Base-by-base conservation (phyloP, 2,329 filamentous ascomycete species). In the Cucurbitaria berberidis region DNA sequence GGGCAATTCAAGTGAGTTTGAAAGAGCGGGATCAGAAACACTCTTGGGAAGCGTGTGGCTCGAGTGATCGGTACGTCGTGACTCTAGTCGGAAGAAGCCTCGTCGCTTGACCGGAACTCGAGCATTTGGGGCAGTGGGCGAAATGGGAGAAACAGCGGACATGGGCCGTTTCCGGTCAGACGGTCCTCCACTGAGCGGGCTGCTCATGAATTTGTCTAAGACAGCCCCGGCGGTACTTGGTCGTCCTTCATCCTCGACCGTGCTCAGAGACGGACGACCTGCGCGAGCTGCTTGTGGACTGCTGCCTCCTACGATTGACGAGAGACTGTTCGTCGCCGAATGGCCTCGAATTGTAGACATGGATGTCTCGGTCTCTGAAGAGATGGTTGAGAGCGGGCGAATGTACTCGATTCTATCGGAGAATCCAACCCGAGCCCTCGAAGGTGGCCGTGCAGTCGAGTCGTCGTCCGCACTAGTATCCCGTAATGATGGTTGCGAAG, bases 371-470 rank as follows among this genome's bases (percentile, higher is more conserved):
- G 90, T 91, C 70, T 95, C 91, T 18, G 87, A 93, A 1, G 91
- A 96, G 13, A 96, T 86, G 18, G 93, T 80, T 1, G 93, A 96
- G 16, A 96, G 77, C 0, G 93, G 92, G 10, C 91, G 85, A 63
- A 93, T 93, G 58, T 89, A 92, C 72, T 96, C 90, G 24, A 96
- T 81, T 10, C 86, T 89, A 59, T 96, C 91, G 1, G 90, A 91
- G 68, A 96, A 96, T 0, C 89, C 90, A 40, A 96, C 91, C 11
- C 89, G 82, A 36, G 86, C 83, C 54, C 86, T 84, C 3, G 82
- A 81, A 74, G 68, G 71, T 40, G 74, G 66, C 68, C 59, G 67
- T 68, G 48, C 68, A 64, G 57, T 72, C 68, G 29, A 48, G 7
- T 71, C 68, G 11, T 68, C 63, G 32, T 68, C 62, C 7, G 63